Conservation (phyloP, 1,284 basidiomycete genomes). For the Papiliotrema nemorosa region DNA sequence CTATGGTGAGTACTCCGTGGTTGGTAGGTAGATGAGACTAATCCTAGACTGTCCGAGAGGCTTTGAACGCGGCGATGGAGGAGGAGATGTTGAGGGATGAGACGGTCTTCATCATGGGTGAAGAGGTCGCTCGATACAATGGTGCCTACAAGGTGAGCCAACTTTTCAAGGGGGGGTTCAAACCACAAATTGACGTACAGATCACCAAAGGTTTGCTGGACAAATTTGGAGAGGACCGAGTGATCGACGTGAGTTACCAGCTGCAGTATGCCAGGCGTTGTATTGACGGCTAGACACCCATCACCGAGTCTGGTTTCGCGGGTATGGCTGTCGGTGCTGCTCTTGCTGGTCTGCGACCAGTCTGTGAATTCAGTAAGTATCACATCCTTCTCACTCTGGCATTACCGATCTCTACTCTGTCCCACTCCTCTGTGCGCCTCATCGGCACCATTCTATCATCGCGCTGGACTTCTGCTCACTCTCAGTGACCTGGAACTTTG, state of each 20-base stretch:
- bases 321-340: slow-evolving; percentile 95
- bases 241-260: slow-evolving; percentile 65
- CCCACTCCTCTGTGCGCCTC: background rate
- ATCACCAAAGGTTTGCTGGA: slow-evolving; percentile 96
- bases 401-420: background rate
- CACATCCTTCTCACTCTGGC: background rate
- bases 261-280: background rate
- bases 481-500: slow-evolving; percentile 49
- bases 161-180: background rate
- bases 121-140: slow-evolving; percentile 98
- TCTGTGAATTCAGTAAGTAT: slow-evolving; percentile 87
- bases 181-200: slow-evolving; percentile 52
- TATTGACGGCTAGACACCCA: slow-evolving; percentile 73
- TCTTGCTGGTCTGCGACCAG: slow-evolving; percentile 86
- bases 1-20: slow-evolving; percentile 38
- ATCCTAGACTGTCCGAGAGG: slow-evolving; percentile 91
- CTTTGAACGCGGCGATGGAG: slow-evolving; percentile 97
- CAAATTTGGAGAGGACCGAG: slow-evolving; percentile 99
- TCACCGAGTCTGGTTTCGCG: slow-evolving; percentile 98
- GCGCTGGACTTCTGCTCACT: background rate
- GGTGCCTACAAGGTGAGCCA: slow-evolving; percentile 91
- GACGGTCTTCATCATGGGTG: slow-evolving; percentile 91
- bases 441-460: background rate
- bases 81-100: slow-evolving; percentile 99
- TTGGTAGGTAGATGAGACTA: background rate